phyloP scores from a whole-genome alignment of 1,284 basidiomycete genomes.

The Tetrapyrgos nigripes region DNA sequence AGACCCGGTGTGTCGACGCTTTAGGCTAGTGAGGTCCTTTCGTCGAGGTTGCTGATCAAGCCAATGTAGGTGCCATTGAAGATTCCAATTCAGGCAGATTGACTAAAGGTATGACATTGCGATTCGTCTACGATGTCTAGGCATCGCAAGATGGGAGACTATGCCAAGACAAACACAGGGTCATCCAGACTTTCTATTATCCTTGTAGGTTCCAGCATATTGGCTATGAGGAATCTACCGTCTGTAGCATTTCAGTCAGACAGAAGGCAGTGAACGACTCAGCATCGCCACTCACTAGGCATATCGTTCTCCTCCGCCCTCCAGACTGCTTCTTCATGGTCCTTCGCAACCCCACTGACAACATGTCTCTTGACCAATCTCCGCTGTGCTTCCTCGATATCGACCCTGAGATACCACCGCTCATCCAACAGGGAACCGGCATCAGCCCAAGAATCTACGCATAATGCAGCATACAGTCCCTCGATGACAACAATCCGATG shows the following conservation, averaged over 20 bases:
- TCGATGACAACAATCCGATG: slow-evolving; percentile 86
- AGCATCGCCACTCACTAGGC: slow-evolving; percentile 79
- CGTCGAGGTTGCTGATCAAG: too few relatives aligned
- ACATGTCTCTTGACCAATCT: slow-evolving; percentile 82
- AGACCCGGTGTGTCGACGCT: too few relatives aligned
- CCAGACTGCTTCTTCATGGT: slow-evolving; percentile 69
- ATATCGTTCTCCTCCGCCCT: slow-evolving; percentile 79
- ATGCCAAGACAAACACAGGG: slow-evolving; percentile 24
- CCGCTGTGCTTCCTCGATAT: slow-evolving; percentile 61
- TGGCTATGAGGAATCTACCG: slow-evolving; percentile 59
- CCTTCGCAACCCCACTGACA: slow-evolving; percentile 72
- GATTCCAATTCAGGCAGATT: too few relatives aligned
- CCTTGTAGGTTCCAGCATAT: slow-evolving; percentile 62
- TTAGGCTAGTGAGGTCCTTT: too few relatives aligned
- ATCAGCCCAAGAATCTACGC: slow-evolving; percentile 74
- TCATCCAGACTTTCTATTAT: slow-evolving; percentile 59
- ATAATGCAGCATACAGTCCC: slow-evolving; percentile 83
- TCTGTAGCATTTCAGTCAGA: slow-evolving; percentile 41
- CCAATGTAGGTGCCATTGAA: too few relatives aligned
- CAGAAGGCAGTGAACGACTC: too few relatives aligned
- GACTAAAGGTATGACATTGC: too few relatives aligned
- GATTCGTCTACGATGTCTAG: too few relatives aligned
- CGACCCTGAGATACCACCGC: slow-evolving; percentile 78
- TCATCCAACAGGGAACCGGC: slow-evolving; percentile 77
- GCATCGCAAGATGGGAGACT: too few relatives aligned